phyloP scores from a whole-genome alignment of 164 flowering plant species.

The Pachysandra terminalis region DNA sequence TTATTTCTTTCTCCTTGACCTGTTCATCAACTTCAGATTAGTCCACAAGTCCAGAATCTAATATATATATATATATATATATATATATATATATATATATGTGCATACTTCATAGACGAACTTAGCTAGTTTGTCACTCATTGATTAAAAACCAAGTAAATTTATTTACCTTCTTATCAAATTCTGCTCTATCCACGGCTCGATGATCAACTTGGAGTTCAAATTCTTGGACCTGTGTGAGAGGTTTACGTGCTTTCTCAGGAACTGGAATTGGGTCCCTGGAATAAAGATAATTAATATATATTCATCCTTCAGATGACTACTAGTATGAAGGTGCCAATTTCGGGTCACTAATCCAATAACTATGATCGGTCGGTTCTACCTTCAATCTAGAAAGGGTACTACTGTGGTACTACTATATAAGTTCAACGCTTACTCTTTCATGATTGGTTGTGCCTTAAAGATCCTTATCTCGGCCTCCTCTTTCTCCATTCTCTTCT shows the following conservation, averaged over 20 bases:
- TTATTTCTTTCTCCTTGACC: slow-evolving; percentile 81
- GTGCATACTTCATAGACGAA: too few relatives aligned
- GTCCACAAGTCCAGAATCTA: not conserved
- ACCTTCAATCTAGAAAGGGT: too few relatives aligned
- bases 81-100: too few relatives aligned
- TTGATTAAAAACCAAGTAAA: not conserved
- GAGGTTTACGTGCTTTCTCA: slow-evolving; percentile 73
- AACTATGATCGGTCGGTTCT: too few relatives aligned
- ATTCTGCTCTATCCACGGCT: slow-evolving; percentile 84
- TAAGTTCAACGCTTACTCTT: slow-evolving; percentile 72
- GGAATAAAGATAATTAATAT: slow-evolving; percentile 14
- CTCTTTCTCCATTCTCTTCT: slow-evolving; percentile 60
- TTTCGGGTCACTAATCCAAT: too few relatives aligned
- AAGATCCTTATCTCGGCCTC: slow-evolving; percentile 74
- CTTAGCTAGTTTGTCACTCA: too few relatives aligned
- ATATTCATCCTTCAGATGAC: too few relatives aligned
- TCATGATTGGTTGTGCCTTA: slow-evolving; percentile 78
- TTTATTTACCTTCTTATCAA: slow-evolving; percentile 73
- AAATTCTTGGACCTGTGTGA: slow-evolving; percentile 81
- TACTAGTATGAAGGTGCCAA: too few relatives aligned
- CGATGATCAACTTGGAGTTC: slow-evolving; percentile 65
- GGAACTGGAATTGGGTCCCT: slow-evolving; percentile 97
- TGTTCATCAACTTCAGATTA: slow-evolving; percentile 22
- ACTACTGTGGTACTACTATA: too few relatives aligned
- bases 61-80: too few relatives aligned